Conservation (phyloP, 495 filamentous ascomycete genomes). For the Aspergillus leporis region DNA sequence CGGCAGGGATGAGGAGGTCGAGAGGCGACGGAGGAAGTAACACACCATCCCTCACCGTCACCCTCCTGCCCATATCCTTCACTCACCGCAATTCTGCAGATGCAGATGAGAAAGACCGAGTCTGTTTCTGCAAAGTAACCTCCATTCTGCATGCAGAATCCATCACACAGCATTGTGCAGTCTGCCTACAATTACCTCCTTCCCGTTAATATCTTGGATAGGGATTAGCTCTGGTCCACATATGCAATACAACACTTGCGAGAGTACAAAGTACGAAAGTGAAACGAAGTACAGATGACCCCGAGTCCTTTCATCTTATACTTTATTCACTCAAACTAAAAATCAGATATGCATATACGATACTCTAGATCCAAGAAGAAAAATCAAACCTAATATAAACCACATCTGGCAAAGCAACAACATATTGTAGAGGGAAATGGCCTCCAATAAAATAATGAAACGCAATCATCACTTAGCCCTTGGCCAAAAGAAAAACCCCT, state of each 20-base stretch:
- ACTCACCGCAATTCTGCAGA: conserved; percentile 11
- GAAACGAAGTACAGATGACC: background rate
- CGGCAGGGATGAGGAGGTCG: background rate
- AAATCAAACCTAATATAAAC: too few species aligned
- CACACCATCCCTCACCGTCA: background rate
- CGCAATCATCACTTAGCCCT: too few species aligned
- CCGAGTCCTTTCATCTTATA: background rate
- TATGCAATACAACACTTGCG: background rate
- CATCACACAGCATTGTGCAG: conserved; percentile 1
- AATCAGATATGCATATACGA: background rate
- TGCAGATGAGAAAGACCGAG: background rate
- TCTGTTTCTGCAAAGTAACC: background rate
- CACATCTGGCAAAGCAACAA: too few species aligned
- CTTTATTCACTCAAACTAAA: background rate
- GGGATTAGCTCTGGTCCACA: background rate
- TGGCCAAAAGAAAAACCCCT: too few species aligned
- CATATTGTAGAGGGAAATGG: too few species aligned
- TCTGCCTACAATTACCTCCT: background rate
- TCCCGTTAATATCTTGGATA: background rate
- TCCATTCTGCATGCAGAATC: background rate
- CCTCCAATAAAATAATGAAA: too few species aligned
- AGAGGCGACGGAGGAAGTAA: background rate
- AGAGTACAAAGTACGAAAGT: background rate
- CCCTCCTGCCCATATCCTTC: background rate
- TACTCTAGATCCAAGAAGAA: too few species aligned